Base-by-base conservation (phyloP, 345 rosid species). In the Brassica rapa region DNA sequence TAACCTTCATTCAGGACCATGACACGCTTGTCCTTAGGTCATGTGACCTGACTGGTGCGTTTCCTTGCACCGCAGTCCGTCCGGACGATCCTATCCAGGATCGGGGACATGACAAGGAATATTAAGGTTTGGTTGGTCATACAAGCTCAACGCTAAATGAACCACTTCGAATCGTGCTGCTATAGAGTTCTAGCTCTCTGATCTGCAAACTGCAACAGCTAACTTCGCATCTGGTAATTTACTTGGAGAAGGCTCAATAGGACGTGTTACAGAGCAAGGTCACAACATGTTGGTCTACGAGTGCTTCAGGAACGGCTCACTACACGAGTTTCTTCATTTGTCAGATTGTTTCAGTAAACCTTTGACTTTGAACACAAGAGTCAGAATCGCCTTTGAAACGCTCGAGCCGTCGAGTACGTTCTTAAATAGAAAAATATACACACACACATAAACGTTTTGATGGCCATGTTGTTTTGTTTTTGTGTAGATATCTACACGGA, bases 281-380 rank as follows among this genome's bases (percentile, higher is more conserved):
- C 94, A 95, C 71, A 85, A 88, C 86, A 79, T 95, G 90, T 76
- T 93, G 62, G 73, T 95, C 6, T 90, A 87, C 53, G 94, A 95
- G 53, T 90, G 80, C 77, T 90, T 63, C 83, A 87, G 94, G 88
- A 91, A 93, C 77, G 98, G 97, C 59, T 95, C 99, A 25, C 87
- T 95, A 53, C 88, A 95, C 35, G 98, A 91, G 68, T 91, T 91
- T 78, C 88, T 95, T 11, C 99, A 95, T 78, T 30, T 87, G 75
- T 89, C 97, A 6, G 97, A 89, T 76, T 91, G 89, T 78, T 95
- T 83, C 35, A 93, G 99, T 83, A 95, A 84, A 66, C 98, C 96
- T 9, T 72, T 94, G 39, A 94, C 98, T 75, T 94, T 98, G 98
- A 94, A 91, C 73, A 92, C 98, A 55, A 85, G 98, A 81, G 87